These are phyloP conservation scores for Trypanosoma theileri DNA, from an alignment of 208 protist species.

Conservation along the genomic window DNA sequence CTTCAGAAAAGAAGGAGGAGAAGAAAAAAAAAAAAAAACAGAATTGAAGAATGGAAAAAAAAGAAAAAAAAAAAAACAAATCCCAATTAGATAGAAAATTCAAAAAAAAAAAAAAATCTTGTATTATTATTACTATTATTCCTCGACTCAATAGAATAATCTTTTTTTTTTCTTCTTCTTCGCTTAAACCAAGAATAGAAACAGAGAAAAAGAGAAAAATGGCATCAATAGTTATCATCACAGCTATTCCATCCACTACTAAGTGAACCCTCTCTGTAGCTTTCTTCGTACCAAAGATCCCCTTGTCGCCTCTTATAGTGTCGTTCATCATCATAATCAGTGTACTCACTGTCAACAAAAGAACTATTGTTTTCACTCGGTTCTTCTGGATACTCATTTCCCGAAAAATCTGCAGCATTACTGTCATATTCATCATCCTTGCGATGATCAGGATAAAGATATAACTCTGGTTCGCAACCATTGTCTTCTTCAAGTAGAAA, in stretches of 20 bases:
- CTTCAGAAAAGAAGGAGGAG: constrained; percentile 3
- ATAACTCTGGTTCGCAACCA: constrained; percentile 50
- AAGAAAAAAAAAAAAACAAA: constrained; percentile 9
- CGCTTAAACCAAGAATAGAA: not conserved
- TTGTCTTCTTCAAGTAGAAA: constrained; percentile 26
- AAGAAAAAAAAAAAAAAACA: constrained; percentile 6
- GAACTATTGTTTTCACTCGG: constrained; percentile 21
- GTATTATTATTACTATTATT: not conserved
- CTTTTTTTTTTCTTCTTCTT: not conserved
- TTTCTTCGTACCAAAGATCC: constrained; percentile 44
- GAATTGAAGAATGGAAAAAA: not conserved
- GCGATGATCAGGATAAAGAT: constrained; percentile 84
- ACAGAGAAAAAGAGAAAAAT: constrained; percentile 5
- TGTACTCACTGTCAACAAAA: constrained; percentile 16
- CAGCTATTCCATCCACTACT: constrained; percentile 53
- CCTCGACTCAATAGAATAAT: not conserved
- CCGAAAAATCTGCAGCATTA: constrained; percentile 85
- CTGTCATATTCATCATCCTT: constrained; percentile 91
- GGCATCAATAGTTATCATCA: constrained; percentile 1
- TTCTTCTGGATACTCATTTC: constrained; percentile 87
- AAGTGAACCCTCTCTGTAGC: constrained; percentile 43
- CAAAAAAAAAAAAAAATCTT: not conserved
- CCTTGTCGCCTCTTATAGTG: not conserved
- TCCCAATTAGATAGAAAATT: not conserved
- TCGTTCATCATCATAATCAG: constrained; percentile 4